phyloP scores from a whole-genome alignment of 164 flowering plant species.

The Dillenia suffruticosa region DNA sequence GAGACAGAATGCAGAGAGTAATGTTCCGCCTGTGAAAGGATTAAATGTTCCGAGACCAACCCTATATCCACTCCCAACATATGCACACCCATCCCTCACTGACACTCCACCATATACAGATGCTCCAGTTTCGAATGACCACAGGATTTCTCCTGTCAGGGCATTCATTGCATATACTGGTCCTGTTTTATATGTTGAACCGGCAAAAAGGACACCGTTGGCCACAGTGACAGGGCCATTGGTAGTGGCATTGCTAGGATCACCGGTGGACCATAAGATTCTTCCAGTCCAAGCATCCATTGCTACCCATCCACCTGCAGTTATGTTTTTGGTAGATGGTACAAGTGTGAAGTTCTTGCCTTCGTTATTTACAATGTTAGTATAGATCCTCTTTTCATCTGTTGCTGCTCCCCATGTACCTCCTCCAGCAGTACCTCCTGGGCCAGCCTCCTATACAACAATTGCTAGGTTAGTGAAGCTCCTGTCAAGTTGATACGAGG shows the following conservation, averaged over 20 bases:
- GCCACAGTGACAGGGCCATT: conserved; percentile 30
- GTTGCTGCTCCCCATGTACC: conserved; percentile 53
- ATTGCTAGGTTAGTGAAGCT: background rate
- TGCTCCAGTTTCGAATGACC: background rate
- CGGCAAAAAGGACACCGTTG: conserved; percentile 7
- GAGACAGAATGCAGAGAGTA: conserved; percentile 9
- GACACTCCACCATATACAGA: background rate
- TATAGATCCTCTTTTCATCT: conserved; percentile 29
- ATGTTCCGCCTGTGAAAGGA: background rate
- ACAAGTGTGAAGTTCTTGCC: conserved; percentile 22
- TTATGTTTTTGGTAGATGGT: conserved; percentile 26
- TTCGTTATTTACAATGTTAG: conserved; percentile 33
- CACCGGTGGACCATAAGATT: conserved; percentile 32
- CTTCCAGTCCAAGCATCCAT: conserved; percentile 32
- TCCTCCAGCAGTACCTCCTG: conserved; percentile 38
- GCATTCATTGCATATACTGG: background rate
- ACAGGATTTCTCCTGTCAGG: background rate
- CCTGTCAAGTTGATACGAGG: too few relatives aligned
- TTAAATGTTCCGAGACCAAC: background rate
- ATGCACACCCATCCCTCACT: background rate
- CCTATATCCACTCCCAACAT: background rate
- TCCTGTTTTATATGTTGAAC: background rate
- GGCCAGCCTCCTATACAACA: conserved; percentile 32
- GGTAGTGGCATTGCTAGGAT: conserved; percentile 23
- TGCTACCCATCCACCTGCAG: conserved; percentile 41